Base-by-base conservation (phyloP, 2,329 filamentous ascomycete genomes). In the Microthyrium microscopicum region DNA sequence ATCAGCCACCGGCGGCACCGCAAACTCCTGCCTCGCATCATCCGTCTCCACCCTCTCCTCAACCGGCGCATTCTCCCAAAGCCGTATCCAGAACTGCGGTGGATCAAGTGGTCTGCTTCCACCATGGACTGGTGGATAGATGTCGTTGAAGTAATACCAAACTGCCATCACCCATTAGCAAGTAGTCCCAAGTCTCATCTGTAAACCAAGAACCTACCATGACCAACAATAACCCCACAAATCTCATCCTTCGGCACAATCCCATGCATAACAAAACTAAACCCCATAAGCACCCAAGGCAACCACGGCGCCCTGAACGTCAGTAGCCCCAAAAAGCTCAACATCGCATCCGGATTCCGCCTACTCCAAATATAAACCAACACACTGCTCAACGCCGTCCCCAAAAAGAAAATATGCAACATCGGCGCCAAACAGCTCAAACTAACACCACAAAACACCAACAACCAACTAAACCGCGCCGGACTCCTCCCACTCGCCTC, bases 351-450 rank as follows among this genome's bases (percentile, higher is more conserved):
- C 1, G 89, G 87, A 52, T 98, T 95, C 37, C 87, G 75, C 34
- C 89, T 71, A 41, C 84, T 89, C 89, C 89, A 98, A 48, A 98
- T 94, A 55, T 98, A 98, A 36, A 95, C 87, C 40, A 98, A 65
- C 5, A 82, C 93, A 31, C 83, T 92, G 4, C 82, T 91, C 11
- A 98, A 68, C 2, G 87, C 81, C 26, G 85, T 82, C n/a, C 89
- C 89, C 8, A 98, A 70, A 54, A 94, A 98, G 1, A 82, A 82
- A 63, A 95, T 83, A 18, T 78, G 84, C 31, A 93, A 77, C 40
- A 94, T 64, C 1, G 87, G 85, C 28, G 85, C 89, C 26, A 95
- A 64, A 27, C 73, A 60, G 35, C 95, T 70, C 13, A 98, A 71
- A 37, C 77, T 78, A 3, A 71, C 68, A 52, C 76, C 83, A 37